Evolutionary conservation across 1,139 yeast species (phyloP).

Genomic region (Magnusiomyces tetraspermus): DNA sequence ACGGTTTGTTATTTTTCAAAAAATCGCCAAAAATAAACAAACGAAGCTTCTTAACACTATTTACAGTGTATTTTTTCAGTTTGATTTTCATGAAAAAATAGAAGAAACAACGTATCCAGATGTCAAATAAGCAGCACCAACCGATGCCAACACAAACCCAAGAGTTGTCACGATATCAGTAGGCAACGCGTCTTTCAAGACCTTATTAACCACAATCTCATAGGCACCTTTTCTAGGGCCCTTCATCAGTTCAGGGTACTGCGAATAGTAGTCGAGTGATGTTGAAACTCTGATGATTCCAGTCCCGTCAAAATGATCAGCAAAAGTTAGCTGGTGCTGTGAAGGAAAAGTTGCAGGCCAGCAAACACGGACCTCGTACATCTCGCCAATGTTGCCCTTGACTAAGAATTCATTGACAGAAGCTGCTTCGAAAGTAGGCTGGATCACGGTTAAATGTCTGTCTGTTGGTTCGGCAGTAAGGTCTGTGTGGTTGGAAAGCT

Average conservation of each 20-base stretch:
- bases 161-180: background rate
- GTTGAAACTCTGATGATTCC: constrained; percentile 6
- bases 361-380: constrained; percentile 29
- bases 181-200: background rate
- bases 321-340: constrained; percentile 21
- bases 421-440: background rate
- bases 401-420: background rate
- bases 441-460: background rate
- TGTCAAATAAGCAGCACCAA: background rate
- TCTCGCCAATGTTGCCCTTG: constrained; percentile 13
- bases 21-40: no score
- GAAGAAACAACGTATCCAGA: background rate
- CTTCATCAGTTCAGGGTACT: constrained; percentile 2
- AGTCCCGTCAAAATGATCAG: constrained; percentile 1
- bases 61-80: no score
- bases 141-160: background rate
- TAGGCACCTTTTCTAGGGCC: background rate
- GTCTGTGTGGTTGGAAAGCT: no score
- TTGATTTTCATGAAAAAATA: background rate
- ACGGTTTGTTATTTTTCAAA: no score
- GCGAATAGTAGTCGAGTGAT: constrained; percentile 9
- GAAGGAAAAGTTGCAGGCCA: constrained; percentile 34
- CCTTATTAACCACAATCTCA: background rate
- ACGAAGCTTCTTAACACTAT: no score
- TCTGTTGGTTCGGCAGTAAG: no score